These are phyloP conservation scores for Sarocladiaceae sp. DNA, from an alignment of 2,329 filamentous ascomycete genomes.

Conservation along the genomic window DNA sequence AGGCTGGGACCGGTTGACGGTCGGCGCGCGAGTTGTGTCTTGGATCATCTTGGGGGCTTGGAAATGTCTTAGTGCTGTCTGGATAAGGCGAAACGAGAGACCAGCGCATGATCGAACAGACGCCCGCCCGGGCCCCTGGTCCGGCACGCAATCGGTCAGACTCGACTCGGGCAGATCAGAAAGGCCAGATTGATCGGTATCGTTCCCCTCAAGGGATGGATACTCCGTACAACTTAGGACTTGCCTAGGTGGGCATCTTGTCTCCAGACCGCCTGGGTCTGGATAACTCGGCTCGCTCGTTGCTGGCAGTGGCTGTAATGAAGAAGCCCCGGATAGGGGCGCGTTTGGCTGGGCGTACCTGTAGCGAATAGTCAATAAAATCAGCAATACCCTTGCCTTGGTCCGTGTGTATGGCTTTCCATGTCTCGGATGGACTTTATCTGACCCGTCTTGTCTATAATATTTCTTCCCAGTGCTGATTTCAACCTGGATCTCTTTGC, in stretches of 20 bases:
- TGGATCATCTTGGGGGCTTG: too few relatives aligned
- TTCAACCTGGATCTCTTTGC: too few relatives aligned
- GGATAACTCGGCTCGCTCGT: conserved; percentile 7
- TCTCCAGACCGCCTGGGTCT: background rate
- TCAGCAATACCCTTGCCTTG: conserved; percentile 3
- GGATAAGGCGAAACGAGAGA: too few relatives aligned
- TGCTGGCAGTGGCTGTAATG: background rate
- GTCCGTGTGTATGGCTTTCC: background rate
- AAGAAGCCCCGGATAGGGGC: background rate
- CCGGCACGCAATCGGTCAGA: too few relatives aligned
- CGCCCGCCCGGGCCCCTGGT: too few relatives aligned
- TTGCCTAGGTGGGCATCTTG: background rate
- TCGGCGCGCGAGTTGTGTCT: too few relatives aligned
- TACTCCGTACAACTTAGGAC: background rate
- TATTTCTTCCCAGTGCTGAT: background rate
- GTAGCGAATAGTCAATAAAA: conserved; percentile 3
- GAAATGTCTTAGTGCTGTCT: too few relatives aligned
- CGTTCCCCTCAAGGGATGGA: background rate
- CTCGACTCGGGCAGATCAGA: too few relatives aligned
- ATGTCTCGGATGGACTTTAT: background rate
- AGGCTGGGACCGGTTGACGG: too few relatives aligned
- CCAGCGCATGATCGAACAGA: too few relatives aligned
- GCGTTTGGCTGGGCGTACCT: background rate
- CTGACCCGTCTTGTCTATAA: background rate
- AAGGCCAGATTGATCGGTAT: background rate